Base-by-base conservation (phyloP, 2,329 filamentous ascomycete genomes). In the Rutstroemia sydowiana region DNA sequence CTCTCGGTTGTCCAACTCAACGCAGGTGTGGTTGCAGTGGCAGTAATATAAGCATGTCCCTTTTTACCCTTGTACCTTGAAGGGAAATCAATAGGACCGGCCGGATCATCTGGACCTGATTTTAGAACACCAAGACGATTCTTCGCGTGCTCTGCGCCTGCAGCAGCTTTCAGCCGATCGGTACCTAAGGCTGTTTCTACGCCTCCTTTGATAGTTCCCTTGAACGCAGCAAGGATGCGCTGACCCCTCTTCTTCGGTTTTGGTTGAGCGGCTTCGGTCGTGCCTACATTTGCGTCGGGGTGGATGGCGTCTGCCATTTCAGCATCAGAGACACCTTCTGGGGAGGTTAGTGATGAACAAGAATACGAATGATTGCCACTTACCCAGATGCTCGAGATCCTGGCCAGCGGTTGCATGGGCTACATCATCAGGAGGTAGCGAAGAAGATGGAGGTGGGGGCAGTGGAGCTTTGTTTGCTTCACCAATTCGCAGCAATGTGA, bases 401-500 rank as follows among this genome's bases (percentile, higher is more conserved):
- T 82, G 52, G 1, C 75, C 73, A 10, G 71, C 73, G 14, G 76
- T 73, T 52, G 73, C 66, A 18, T 64, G 61, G 5, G 60, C 57
- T 14, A 74, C 68, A n/a, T 67, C 68, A 0, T 76, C 76, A 54
- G 59, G 61, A 32, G 61, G 60, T 14, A 56, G 39, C 11, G 57
- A 56, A 31, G 59, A 57, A 37, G 58, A 62, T 21, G 86, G 86
- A 0, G 83, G 83, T 0, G 78, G 82, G 0, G 88, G 87, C 0
- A 95, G 69, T 0, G 89, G 89, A 0, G 87, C 84, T 58, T 87
- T 86, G 69, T 91, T 91, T 10, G 79, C 80, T 68, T 95, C 89
- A 37, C 88, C 88, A 28, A 92, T 82, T 5, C 89, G 85, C 10
- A 95, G 79, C 1, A 95, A 75, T 0, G 88, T 95, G 26, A 95